Conservation (phyloP, 169 alveolate species). For the Plasmodium fragile region DNA sequence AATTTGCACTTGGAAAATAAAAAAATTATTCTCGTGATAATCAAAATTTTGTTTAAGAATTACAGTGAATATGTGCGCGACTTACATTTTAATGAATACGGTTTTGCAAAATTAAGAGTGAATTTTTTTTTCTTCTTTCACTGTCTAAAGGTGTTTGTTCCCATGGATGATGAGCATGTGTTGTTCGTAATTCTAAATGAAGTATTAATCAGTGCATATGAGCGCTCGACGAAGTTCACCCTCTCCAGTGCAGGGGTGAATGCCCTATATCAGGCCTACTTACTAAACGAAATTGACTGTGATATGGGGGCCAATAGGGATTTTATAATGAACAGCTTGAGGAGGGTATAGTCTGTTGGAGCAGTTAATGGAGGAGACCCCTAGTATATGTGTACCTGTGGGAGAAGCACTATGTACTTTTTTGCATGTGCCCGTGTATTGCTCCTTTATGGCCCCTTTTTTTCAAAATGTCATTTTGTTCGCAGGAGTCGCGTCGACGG, state of each 20-base stretch:
- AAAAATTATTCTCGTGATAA: conserved; percentile 49
- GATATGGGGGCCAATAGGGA: conserved; percentile 9
- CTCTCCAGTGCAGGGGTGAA: background rate
- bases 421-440: background rate
- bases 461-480: background rate
- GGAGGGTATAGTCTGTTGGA: background rate
- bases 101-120: conserved; percentile 28
- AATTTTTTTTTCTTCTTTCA: conserved; percentile 63
- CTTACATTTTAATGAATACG: conserved; percentile 41
- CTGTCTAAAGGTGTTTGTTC: conserved; percentile 50
- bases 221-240: background rate
- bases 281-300: conserved; percentile 2
- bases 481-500: background rate
- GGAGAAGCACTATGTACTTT: background rate
- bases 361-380: background rate
- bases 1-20: conserved; percentile 15
- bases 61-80: conserved; percentile 58
- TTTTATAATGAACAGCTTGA: conserved; percentile 38
- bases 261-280: background rate
- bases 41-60: conserved; percentile 59
- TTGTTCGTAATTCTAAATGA: conserved; percentile 69
- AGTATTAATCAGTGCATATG: conserved; percentile 58
- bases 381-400: background rate
- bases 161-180: conserved; percentile 73
- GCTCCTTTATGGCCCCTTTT: background rate